Percentiles rank a stretch among this genome's conserved stretches.
phyloP scores from a whole-genome alignment of 805 yeast genomes.

The Ogataea siamensis region DNA sequence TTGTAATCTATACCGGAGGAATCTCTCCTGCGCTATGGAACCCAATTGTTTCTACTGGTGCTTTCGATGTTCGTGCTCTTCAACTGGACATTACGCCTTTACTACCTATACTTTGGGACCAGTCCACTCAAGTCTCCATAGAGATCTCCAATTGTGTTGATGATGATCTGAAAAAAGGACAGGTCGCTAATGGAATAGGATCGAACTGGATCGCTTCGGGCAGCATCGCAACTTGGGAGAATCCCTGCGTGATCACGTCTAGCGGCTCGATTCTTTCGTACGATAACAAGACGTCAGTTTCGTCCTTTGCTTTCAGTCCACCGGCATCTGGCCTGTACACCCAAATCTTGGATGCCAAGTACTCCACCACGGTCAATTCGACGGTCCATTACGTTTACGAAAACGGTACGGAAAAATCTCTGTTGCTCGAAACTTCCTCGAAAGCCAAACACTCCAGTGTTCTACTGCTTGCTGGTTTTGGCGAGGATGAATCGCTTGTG shows the following conservation, averaged over 20 bases:
- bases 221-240: constrained; percentile 54
- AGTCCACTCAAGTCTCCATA: constrained; percentile 39
- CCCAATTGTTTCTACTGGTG: constrained; percentile 70
- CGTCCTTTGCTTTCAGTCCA: constrained; percentile 35
- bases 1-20: constrained; percentile 80
- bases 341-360: constrained; percentile 40
- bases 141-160: constrained; percentile 54
- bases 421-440: constrained; percentile 32
- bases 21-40: constrained; percentile 77
- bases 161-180: constrained; percentile 33
- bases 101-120: constrained; percentile 65
- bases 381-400: constrained; percentile 36
- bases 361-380: constrained; percentile 36
- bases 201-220: constrained; percentile 63
- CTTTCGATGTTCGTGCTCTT: constrained; percentile 71
- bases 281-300: constrained; percentile 33
- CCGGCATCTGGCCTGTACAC: constrained; percentile 37
- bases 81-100: constrained; percentile 69
- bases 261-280: constrained; percentile 37
- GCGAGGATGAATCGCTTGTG: constrained; percentile 37
- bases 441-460: constrained; percentile 37
- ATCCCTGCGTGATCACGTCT: constrained; percentile 37
- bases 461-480: constrained; percentile 38
- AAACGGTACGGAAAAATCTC: constrained; percentile 37
- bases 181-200: constrained; percentile 37